Evolutionary conservation across 345 rosid species (phyloP), one percentile per base, ranked within the genome.

Genomic region (Arabidopsis suecica): DNA sequence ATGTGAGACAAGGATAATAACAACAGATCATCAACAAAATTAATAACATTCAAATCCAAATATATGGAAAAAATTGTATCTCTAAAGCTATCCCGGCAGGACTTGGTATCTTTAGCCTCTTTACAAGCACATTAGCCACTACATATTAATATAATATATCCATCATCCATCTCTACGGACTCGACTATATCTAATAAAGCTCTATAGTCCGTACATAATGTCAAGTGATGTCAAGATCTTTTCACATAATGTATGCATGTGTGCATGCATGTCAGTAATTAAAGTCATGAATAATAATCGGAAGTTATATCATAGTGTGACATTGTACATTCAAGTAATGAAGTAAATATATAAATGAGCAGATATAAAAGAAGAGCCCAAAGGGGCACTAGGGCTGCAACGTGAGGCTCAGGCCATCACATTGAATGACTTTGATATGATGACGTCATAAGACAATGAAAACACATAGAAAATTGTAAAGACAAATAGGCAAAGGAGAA

Each of bases 221-320:
- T 18, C 67, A 49, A 77, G 50, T 61, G 54, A 56, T 70, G 80
- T 77, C 80, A 70, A 56, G 45, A 70, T 70, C 37, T 55, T 44
- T 71, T 64, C 71, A 45, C 40, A 76, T 69, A 62, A 44, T 45
- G 71, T 76, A 69, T 61, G 69, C 79, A 55, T 69, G 75, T 76
- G 75, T 77, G 80, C 80, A 77, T 77, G 80, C 80, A 77, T 65
- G 76, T 70, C 76, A 77, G 80, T 64, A 64, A 64, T 76, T 76
- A 54, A 77, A 63, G 5, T 70, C 44, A 47, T 70, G 47, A 70
- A 48, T 18, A 22, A 60, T 23, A 20, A 65, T 63, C 51, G 36
- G 55, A 76, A 47, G 9, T 50, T 68, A 68, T 71, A 71, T 55
- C 61, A 45, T 77, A 56, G 71, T 71, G 71, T 77, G 72, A 71